These are phyloP conservation scores for Lachnellula cervina DNA, from an alignment of 2,329 filamentous ascomycete genomes.

Conservation along the genomic window DNA sequence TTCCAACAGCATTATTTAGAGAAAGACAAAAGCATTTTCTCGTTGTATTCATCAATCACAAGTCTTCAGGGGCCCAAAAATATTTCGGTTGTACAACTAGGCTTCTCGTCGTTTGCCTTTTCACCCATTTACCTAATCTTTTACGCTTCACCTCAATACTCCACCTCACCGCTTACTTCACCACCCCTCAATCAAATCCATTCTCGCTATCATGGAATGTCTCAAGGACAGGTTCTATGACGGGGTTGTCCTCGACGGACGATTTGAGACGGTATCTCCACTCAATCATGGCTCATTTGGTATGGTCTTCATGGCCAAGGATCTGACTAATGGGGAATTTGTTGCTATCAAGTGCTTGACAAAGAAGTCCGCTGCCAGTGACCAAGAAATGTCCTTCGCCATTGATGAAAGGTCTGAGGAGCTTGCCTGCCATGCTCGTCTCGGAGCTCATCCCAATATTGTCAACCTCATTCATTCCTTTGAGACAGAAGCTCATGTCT, in stretches of 20 bases:
- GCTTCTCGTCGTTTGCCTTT: constrained; percentile 20
- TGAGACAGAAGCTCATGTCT: constrained; percentile 85
- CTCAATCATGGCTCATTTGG: constrained; percentile 99
- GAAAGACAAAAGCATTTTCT: constrained; percentile 33
- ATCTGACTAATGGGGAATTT: constrained; percentile 67
- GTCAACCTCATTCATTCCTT: constrained; percentile 90
- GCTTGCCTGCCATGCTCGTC: constrained; percentile 70
- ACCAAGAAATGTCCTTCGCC: constrained; percentile 52
- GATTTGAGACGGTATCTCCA: constrained; percentile 85
- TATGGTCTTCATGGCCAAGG: constrained; percentile 92
- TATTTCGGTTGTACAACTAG: constrained; percentile 31
- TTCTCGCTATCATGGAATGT: constrained; percentile 64
- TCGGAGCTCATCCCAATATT: constrained; percentile 81
- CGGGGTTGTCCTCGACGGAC: constrained; percentile 78
- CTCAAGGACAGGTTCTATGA: constrained; percentile 75
- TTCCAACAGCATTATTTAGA: constrained; percentile 31
- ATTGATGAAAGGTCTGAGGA: constrained; percentile 82
- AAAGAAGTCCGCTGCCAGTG: constrained; percentile 65
- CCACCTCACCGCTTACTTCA: constrained; percentile 6
- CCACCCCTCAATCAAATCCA: constrained; percentile 2
- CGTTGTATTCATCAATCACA: constrained; percentile 26
- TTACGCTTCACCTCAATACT: constrained; percentile 4
- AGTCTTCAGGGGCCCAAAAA: constrained; percentile 26
- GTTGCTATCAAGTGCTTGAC: constrained; percentile 97
- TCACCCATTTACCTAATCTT: constrained; percentile 21